A percentile compares a stretch with the other conserved stretches of the same genome.
Conservation (phyloP, 805 yeast species). For the Ogataea trehalophila region DNA sequence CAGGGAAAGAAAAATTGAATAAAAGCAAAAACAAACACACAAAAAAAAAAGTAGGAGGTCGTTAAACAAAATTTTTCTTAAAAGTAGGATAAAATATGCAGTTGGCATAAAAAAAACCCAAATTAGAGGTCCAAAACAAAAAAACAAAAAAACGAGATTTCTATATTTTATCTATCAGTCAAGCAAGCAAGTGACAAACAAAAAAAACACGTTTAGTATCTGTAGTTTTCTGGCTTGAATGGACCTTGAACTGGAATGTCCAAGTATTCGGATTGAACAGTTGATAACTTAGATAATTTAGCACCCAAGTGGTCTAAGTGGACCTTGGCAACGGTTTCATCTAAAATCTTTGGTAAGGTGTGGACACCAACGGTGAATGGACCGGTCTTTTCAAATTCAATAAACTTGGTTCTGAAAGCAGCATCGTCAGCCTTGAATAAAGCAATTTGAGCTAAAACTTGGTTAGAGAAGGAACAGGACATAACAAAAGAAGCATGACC, state of each 20-base stretch:
- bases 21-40: not conserved
- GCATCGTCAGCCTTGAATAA: conserved; percentile 83
- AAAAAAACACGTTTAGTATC: conserved; percentile 56
- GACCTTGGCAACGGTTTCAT: conserved; percentile 96
- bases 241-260: conserved; percentile 93
- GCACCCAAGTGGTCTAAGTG: conserved; percentile 95
- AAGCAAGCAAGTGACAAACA: not conserved
- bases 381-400: conserved; percentile 91
- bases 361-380: conserved; percentile 91
- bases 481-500: conserved; percentile 99
- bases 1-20: not conserved
- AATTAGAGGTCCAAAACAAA: not conserved
- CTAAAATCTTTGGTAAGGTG: conserved; percentile 94
- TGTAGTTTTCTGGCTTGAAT: conserved; percentile 96
- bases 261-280: conserved; percentile 89
- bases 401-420: conserved; percentile 71
- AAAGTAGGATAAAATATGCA: conserved; percentile 18
- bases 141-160: no score
- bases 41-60: not conserved
- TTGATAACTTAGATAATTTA: conserved; percentile 68
- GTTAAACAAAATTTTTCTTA: not conserved
- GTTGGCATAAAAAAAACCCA: conserved; percentile 24
- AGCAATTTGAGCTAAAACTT: conserved; percentile 98
- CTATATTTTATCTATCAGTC: not conserved
- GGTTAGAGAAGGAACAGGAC: conserved; percentile 99